A percentile compares a stretch with the other conserved stretches of the same genome.
phyloP scores from a whole-genome alignment of 192 early-diverging fungal species.

The Coemansia sp. region DNA sequence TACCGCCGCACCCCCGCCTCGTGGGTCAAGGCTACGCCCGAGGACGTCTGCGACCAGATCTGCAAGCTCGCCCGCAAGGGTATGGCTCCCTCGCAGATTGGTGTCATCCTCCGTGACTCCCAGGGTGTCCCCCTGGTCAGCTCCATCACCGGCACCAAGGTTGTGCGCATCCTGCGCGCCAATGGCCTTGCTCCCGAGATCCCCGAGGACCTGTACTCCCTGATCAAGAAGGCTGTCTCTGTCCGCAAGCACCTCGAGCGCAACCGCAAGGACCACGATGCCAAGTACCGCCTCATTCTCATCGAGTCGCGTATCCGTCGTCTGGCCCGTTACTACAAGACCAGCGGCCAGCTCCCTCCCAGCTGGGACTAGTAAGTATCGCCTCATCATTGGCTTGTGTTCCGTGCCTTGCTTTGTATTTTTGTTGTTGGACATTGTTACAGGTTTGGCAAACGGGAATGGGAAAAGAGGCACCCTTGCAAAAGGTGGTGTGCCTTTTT shows the following conservation, averaged over 20 bases:
- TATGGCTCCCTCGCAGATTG: conserved; percentile 97
- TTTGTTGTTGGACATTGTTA: conserved; percentile 32
- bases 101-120: conserved; percentile 94
- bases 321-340: conserved; percentile 99
- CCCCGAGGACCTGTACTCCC: conserved; percentile 98
- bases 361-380: conserved; percentile 98
- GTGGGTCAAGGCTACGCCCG: conserved; percentile 97
- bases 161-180: conserved; percentile 97
- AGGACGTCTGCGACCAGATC: conserved; percentile 97
- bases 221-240: conserved; percentile 99
- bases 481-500: conserved; percentile 14
- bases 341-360: conserved; percentile 89
- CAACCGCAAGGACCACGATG: conserved; percentile 97
- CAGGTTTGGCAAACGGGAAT: conserved; percentile 26
- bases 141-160: conserved; percentile 98
- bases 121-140: conserved; percentile 97
- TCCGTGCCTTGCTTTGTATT: neutral
- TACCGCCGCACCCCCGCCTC: conserved; percentile 96
- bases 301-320: conserved; percentile 98
- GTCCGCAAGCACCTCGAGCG: conserved; percentile 99
- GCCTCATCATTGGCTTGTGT: conserved; percentile 11
- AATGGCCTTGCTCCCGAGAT: conserved; percentile 94
- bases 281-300: conserved; percentile 98
- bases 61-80: conserved; percentile 99
- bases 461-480: conserved; percentile 1